Conservation (phyloP, 2,329 filamentous ascomycete species). For the Lecanicillium sp. region DNA sequence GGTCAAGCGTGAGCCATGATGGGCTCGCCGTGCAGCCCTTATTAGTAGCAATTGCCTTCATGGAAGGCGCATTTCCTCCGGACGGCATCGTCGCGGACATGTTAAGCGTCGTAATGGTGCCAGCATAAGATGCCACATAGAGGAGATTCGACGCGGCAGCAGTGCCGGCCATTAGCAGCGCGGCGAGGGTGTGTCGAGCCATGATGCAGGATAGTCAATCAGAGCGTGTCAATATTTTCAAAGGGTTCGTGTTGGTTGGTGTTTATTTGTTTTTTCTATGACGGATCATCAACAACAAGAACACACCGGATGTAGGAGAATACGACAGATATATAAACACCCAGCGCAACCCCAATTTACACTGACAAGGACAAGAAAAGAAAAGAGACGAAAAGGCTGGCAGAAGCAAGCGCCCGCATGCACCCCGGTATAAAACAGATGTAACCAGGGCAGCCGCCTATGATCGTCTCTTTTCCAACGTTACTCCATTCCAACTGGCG, state of each 20-base stretch:
- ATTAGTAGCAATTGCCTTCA: slow-evolving; percentile 28
- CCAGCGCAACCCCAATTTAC: too few species aligned
- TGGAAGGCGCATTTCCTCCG: slow-evolving; percentile 25
- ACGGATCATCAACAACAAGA: too few species aligned
- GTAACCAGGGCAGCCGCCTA: slow-evolving; percentile 1
- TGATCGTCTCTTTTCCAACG: not conserved
- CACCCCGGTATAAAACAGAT: too few species aligned
- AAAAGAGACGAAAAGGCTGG: too few species aligned
- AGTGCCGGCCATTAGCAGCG: slow-evolving; percentile 11
- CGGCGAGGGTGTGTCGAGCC: slow-evolving; percentile 6
- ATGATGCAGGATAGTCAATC: too few species aligned
- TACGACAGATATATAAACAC: too few species aligned
- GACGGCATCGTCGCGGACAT: slow-evolving; percentile 20
- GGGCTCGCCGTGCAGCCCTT: slow-evolving; percentile 44
- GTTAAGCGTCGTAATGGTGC: slow-evolving; percentile 39
- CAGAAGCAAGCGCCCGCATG: too few species aligned
- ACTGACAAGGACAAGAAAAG: too few species aligned
- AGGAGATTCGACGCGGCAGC: slow-evolving; percentile 30
- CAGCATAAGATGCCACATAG: slow-evolving; percentile 41
- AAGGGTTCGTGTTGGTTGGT: too few species aligned
- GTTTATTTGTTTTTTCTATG: too few species aligned
- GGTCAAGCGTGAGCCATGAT: slow-evolving; percentile 52
- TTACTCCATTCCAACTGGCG: not conserved
- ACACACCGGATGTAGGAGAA: too few species aligned
- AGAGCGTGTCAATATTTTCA: too few species aligned